Evolutionary conservation across 169 alveolate genomes (phyloP).

Genomic region (Eimeria acervulina): DNA sequence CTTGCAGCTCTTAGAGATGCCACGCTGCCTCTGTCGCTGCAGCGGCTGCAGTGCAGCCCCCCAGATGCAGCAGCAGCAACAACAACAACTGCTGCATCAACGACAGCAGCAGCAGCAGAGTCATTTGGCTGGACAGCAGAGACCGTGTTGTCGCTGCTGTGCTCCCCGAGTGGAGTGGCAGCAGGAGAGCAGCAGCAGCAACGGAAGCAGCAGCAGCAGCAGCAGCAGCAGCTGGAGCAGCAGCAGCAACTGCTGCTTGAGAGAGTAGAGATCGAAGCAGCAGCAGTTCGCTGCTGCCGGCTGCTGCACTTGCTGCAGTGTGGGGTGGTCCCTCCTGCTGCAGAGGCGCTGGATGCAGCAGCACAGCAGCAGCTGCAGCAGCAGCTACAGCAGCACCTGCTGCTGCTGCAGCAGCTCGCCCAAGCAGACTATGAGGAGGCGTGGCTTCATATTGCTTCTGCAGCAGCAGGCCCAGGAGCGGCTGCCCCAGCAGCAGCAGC

Average conservation of each 20-base stretch:
- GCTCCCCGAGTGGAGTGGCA: background rate
- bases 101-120: background rate
- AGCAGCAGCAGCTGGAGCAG: background rate
- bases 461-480: slow-evolving; percentile 17
- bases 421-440: slow-evolving; percentile 50
- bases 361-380: slow-evolving; percentile 58
- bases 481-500: slow-evolving; percentile 6
- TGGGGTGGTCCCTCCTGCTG: slow-evolving; percentile 23
- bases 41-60: slow-evolving; percentile 30
- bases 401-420: slow-evolving; percentile 50
- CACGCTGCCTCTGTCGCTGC: slow-evolving; percentile 38
- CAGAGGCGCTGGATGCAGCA: slow-evolving; percentile 40
- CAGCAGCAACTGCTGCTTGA: slow-evolving; percentile 6
- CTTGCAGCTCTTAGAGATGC: background rate
- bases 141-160: background rate
- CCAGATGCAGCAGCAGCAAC: background rate
- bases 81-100: background rate
- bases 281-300: slow-evolving; percentile 60
- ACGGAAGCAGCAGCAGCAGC: background rate
- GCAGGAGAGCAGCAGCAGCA: too few relatives aligned
- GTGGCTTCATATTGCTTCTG: background rate
- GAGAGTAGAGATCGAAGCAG: slow-evolving; percentile 47
- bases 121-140: background rate
- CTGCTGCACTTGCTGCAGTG: slow-evolving; percentile 53
- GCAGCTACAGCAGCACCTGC: slow-evolving; percentile 66